Conservation (phyloP, 176 grass and related monocot genomes). For the bread wheat (Triticum aestivum) region IWGSC_CS_RefSeq_v2.1 NC_057799.1:36129152-36129651, state of each 20-base stretch:
- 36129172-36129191: conserved; percentile 60
- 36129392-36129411: not conserved
- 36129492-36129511: not conserved
- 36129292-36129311: too few relatives aligned
- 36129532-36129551: too few relatives aligned
- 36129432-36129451: not conserved
- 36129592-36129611: not conserved
- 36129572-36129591: not conserved
- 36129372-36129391: not conserved
- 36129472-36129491: not conserved
- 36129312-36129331: too few relatives aligned
- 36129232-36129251: conserved; percentile 55
- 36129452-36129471: not conserved
- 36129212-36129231: conserved; percentile 53
- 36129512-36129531: not conserved
- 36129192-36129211: conserved; percentile 53
- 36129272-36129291: too few relatives aligned
- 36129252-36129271: too few relatives aligned
- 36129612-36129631: too few relatives aligned
- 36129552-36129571: too few relatives aligned
- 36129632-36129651: too few relatives aligned
- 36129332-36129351: too few relatives aligned
- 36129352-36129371: too few relatives aligned
- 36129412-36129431: not conserved
- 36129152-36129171: conserved; percentile 48